Conservation (phyloP, 2,329 filamentous ascomycete species). For the Xylariaceae sp. region DNA sequence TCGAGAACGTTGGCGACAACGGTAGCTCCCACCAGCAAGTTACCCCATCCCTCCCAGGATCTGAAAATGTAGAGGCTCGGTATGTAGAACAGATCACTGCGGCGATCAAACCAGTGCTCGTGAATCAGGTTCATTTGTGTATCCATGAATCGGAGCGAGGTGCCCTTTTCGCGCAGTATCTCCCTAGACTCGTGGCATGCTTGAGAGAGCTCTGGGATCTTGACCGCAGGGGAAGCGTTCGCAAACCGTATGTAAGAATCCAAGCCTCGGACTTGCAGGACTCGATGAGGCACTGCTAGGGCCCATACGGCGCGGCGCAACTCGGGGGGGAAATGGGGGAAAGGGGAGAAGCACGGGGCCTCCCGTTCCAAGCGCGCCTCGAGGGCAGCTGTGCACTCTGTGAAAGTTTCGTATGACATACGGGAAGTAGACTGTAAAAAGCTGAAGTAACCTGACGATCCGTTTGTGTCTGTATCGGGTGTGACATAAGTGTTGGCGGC, state of each 20-base stretch:
- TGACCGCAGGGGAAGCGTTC: not conserved
- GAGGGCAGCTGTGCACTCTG: no score
- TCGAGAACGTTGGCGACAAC: slow-evolving; percentile 13
- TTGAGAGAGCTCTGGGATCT: not conserved
- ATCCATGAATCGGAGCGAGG: not conserved
- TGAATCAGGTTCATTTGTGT: not conserved
- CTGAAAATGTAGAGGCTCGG: slow-evolving; percentile 8
- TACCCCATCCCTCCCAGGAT: not conserved
- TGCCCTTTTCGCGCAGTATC: not conserved
- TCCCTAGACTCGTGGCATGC: not conserved
- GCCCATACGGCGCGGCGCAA: not conserved
- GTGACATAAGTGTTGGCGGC: not conserved
- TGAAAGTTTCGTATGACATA: no score
- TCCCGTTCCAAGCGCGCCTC: no score
- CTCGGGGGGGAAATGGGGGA: slow-evolving; percentile 1
- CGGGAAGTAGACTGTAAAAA: no score
- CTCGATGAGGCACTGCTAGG: not conserved
- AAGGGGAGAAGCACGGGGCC: not conserved
- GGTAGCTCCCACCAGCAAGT: slow-evolving; percentile 1
- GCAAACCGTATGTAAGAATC: not conserved
- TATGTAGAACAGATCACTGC: slow-evolving; percentile 7
- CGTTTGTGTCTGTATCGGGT: not conserved
- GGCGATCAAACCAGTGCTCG: slow-evolving; percentile 1
- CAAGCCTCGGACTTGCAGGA: not conserved
- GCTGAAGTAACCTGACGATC: not conserved